Conservation (phyloP, 2,329 filamentous ascomycete genomes). For the Seiridium cupressi region DNA sequence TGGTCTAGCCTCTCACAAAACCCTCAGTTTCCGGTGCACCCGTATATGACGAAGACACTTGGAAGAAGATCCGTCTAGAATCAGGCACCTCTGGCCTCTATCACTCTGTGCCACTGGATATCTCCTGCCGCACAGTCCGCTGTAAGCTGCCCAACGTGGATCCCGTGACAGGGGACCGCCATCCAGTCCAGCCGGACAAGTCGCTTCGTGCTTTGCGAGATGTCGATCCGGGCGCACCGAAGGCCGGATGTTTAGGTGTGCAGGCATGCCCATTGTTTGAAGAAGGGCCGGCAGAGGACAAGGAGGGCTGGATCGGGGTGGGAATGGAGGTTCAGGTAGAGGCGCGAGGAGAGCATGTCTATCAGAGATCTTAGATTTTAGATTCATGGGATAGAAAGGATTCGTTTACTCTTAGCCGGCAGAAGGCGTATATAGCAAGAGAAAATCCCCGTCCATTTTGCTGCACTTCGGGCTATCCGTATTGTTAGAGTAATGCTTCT, state of each 20-base stretch:
- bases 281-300: conserved; percentile 19
- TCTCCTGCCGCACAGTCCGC: conserved; percentile 65
- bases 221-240: conserved; percentile 59
- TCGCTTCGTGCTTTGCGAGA: conserved; percentile 57
- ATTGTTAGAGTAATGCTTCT: too few species aligned
- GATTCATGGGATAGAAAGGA: too few species aligned
- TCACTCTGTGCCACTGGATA: conserved; percentile 43
- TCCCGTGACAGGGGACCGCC: conserved; percentile 55
- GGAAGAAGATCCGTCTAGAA: conserved; percentile 60
- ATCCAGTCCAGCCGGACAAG: conserved; percentile 54
- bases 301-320: conserved; percentile 46
- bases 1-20: neutral
- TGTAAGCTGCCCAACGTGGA: conserved; percentile 73
- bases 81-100: conserved; percentile 46
- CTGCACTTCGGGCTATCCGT: too few species aligned
- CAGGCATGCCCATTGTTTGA: conserved; percentile 59
- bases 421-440: too few species aligned
- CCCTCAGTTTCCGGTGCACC: conserved; percentile 58
- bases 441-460: too few species aligned
- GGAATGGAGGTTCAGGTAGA: conserved; percentile 55
- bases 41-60: conserved; percentile 68
- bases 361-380: neutral
- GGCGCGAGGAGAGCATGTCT: conserved; percentile 40
- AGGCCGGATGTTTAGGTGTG: conserved; percentile 61
- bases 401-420: too few species aligned